Evolutionary conservation across 805 yeast genomes (phyloP).

Genomic region (Maudiozyma barnettii): DNA sequence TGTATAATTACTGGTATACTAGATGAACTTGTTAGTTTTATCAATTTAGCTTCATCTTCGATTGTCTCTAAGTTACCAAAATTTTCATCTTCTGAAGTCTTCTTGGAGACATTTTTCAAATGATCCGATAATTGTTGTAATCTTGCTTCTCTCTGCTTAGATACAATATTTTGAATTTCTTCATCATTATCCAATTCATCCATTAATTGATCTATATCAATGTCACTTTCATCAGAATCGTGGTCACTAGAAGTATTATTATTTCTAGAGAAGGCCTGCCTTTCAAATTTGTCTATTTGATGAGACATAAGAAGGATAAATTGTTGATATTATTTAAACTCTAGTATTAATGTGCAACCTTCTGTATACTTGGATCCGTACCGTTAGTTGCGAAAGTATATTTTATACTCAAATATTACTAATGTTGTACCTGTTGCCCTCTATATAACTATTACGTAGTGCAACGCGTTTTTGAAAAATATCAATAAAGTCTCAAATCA

Average conservation of each 20-base stretch:
- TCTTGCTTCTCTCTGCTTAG: conserved; percentile 53
- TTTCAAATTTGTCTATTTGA: conserved; percentile 1
- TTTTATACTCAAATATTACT: too few species aligned
- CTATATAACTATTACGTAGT: too few species aligned
- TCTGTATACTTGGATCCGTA: too few species aligned
- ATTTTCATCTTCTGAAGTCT: conserved; percentile 30
- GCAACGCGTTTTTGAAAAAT: too few species aligned
- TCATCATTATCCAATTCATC: conserved; percentile 41
- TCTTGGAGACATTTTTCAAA: conserved; percentile 29
- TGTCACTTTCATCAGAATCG: conserved; percentile 8
- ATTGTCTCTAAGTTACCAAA: conserved; percentile 37
- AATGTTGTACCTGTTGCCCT: too few species aligned
- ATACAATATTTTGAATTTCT: conserved; percentile 38
- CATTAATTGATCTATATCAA: conserved; percentile 34
- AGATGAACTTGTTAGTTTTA: conserved; percentile 39
- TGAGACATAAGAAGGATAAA: neutral
- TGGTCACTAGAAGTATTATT: neutral
- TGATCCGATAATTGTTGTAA: conserved; percentile 45
- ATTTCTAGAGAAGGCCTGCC: neutral
- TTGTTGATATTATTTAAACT: too few species aligned
- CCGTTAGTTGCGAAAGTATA: too few species aligned
- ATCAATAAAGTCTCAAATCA: too few species aligned
- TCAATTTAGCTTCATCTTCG: conserved; percentile 45
- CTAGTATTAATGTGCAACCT: too few species aligned
- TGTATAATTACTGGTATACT: conserved; percentile 42